Percentiles rank a stretch among this genome's conserved stretches.
These are phyloP conservation scores for Gonapodya sp. DNA, from an alignment of 192 early-diverging fungal species.

Conservation along the genomic window DNA sequence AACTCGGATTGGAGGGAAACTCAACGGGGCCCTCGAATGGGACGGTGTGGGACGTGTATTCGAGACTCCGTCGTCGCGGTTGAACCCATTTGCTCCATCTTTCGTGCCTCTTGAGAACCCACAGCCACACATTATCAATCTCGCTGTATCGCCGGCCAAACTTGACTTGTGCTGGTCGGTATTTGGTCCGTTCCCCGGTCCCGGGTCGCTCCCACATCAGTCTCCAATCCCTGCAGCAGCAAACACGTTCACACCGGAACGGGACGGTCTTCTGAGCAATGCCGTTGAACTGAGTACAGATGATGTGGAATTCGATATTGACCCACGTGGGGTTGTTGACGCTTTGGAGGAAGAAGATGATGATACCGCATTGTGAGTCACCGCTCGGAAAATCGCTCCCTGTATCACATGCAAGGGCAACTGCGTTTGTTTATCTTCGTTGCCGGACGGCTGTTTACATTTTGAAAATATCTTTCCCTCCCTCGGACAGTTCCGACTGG, in stretches of 20 bases:
- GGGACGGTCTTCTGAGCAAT: background rate
- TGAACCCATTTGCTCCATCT: background rate
- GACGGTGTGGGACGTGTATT: background rate
- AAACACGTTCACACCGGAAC: background rate
- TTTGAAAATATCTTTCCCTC: background rate
- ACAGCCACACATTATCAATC: background rate
- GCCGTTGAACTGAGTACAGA: background rate
- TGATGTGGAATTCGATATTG: background rate
- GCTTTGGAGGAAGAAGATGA: background rate
- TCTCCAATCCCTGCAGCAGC: background rate
- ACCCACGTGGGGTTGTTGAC: background rate
- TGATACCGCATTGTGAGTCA: background rate
- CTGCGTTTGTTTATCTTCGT: background rate
- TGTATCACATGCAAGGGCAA: background rate
- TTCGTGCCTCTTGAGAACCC: no score
- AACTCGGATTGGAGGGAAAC: background rate
- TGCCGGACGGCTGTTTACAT: background rate
- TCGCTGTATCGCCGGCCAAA: background rate
- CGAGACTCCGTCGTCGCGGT: background rate
- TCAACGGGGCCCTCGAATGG: background rate
- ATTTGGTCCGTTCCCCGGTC: background rate
- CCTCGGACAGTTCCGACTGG: background rate
- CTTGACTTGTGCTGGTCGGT: background rate
- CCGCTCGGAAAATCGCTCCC: background rate
- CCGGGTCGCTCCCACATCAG: background rate